Evolutionary conservation across 768 basidiomycete species (phyloP), one percentile per base, ranked within the genome.

Genomic region (Fomitopsis serialis): DNA sequence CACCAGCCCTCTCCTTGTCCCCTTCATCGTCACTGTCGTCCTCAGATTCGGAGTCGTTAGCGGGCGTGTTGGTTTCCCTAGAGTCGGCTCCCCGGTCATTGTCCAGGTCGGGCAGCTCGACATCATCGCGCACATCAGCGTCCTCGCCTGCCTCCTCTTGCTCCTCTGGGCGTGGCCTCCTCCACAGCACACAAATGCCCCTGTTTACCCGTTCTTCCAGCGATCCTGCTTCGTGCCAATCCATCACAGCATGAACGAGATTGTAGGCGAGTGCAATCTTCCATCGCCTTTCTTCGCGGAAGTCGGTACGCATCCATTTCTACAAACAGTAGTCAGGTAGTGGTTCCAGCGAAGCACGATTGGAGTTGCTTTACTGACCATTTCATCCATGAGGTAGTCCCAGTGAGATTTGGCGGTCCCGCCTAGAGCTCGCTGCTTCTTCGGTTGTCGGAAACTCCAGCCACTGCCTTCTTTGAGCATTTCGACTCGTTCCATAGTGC

Each of bases 271-370:
- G 65, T 2, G 86, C 85, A 42, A 88, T 71, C 68, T 98, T 98
- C 94, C 94, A 98, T 61, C 79, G 83, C 37, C 90, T 78, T 64
- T 99, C 97, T 68, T 98, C 95, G 19, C 90, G 84, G 60, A 97
- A 98, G 66, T 99, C 97, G 35, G 81, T 81, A 24, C 92, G 88
- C 82, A 99, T 87, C 97, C 97, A 99, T 81, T 88, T 92, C 95
- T 94, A 59, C 47, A 36, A 21, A 57, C 45, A 48, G 45, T 21
- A 42, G 34, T 29, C 40, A 48, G 35, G 22, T 32, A 45, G 23
- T 25, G 46, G 44, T 11, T 53, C 32, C 42, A 47, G 27, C 36
- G 10, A 17, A 37, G n/a, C 19, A 43, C 42, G 58, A 43, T 61
- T 29, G 42, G 17, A 37, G 24, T 49, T 34, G 17, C 35, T 23